A percentile compares a stretch with the other conserved stretches of the same genome.
phyloP scores from a whole-genome alignment of 2,329 filamentous ascomycete genomes.

The Colletotrichum australisinense region DNA sequence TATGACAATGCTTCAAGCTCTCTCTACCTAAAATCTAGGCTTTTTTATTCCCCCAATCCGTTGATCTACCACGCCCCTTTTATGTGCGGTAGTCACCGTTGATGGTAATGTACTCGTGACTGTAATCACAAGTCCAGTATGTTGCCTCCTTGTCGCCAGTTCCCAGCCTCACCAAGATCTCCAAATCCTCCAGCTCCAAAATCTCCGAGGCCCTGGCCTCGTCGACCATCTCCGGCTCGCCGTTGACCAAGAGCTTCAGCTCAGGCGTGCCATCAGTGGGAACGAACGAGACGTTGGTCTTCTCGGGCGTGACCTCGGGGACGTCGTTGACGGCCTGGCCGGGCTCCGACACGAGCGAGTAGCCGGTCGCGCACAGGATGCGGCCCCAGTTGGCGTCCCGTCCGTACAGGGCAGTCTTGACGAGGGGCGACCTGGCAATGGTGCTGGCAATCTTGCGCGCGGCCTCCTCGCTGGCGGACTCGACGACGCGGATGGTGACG shows the following conservation, averaged over 20 bases:
- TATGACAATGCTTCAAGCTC: background rate
- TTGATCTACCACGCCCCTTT: background rate
- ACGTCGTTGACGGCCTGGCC: conserved; percentile 69
- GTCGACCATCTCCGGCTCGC: conserved; percentile 83
- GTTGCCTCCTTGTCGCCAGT: conserved; percentile 76
- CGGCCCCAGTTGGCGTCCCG: conserved; percentile 99
- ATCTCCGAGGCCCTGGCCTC: conserved; percentile 83
- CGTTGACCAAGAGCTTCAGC: conserved; percentile 80
- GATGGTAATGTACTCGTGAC: conserved; percentile 81
- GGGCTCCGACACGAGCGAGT: conserved; percentile 72
- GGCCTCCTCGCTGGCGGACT: conserved; percentile 75
- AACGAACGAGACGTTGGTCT: conserved; percentile 83
- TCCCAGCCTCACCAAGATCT: conserved; percentile 80
- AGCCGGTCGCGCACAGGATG: conserved; percentile 94
- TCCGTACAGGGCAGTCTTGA: conserved; percentile 97
- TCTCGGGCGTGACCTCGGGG: conserved; percentile 72
- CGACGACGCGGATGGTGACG: conserved; percentile 87
- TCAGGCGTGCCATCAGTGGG: conserved; percentile 82
- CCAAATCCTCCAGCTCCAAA: conserved; percentile 80
- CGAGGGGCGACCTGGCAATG: conserved; percentile 90
- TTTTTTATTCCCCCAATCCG: no score
- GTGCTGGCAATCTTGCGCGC: conserved; percentile 85
- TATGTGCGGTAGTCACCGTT: conserved; percentile 75
- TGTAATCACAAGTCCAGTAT: conserved; percentile 90
- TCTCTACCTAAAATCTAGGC: background rate